A percentile compares a stretch with the other conserved stretches of the same genome.
Conservation (phyloP, 345 rosid genomes). For the Pistacia integerrima region DNA sequence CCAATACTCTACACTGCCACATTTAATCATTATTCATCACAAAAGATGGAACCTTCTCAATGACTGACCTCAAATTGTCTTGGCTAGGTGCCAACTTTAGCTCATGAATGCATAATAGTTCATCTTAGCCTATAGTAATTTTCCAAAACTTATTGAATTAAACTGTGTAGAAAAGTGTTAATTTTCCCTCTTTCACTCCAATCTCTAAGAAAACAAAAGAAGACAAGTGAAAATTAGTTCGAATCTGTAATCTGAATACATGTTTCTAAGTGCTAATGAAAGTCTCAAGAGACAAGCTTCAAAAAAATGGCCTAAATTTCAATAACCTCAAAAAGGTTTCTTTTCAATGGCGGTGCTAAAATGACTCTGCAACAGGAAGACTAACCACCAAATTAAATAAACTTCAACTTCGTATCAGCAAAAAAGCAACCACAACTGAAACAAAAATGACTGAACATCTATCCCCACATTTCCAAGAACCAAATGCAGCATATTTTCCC, state of each 20-base stretch:
- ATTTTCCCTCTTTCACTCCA: not conserved
- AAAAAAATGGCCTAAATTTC: not conserved
- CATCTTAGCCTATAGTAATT: not conserved
- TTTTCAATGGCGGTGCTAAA: no score
- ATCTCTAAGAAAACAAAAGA: not conserved
- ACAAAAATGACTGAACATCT: no score
- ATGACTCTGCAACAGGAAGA: no score
- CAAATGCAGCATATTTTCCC: not conserved
- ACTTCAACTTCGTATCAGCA: no score
- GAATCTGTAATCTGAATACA: not conserved
- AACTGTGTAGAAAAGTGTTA: not conserved
- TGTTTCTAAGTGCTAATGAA: not conserved
- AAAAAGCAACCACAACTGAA: no score
- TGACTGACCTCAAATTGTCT: not conserved
- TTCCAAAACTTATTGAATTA: constrained; percentile 1
- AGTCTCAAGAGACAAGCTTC: not conserved
- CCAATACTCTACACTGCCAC: not conserved
- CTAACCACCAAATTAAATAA: no score
- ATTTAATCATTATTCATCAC: not conserved
- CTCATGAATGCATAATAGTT: not conserved
- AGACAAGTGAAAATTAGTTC: not conserved
- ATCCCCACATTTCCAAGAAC: no score
- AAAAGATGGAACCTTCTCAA: not conserved
- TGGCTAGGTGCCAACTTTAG: not conserved
- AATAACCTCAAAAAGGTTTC: not conserved